Percentiles rank a stretch among this genome's conserved stretches.
These are phyloP conservation scores for Pittosporum tobira DNA, from an alignment of 129 eudicot genomes.

Conservation along the genomic window DNA sequence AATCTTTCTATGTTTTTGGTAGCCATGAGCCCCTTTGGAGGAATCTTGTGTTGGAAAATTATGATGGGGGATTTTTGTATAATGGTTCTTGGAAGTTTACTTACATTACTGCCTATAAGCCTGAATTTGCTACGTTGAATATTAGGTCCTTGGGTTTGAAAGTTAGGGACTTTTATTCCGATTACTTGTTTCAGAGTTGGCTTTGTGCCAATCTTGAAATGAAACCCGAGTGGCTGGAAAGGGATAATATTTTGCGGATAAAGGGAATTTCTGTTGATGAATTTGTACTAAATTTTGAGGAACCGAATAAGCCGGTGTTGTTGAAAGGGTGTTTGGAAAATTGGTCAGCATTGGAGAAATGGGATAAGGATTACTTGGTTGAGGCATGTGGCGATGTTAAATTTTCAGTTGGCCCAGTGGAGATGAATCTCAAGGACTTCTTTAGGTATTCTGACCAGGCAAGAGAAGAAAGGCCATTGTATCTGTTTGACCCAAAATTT, in stretches of 20 bases:
- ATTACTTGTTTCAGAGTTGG: constrained; percentile 97
- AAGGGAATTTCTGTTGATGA: constrained; percentile 78
- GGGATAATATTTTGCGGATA: constrained; percentile 66
- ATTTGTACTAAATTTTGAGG: constrained; percentile 62
- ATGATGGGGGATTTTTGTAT: constrained; percentile 51
- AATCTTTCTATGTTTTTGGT: constrained; percentile 73
- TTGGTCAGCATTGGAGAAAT: constrained; percentile 66
- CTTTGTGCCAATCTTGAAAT: constrained; percentile 94
- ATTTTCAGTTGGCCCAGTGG: constrained; percentile 80
- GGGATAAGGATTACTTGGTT: constrained; percentile 69
- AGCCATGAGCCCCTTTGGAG: constrained; percentile 95
- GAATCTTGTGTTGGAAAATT: constrained; percentile 74
- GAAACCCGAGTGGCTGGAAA: constrained; percentile 79
- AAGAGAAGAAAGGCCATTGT: constrained; percentile 87
- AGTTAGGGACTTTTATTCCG: constrained; percentile 81
- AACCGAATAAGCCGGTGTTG: constrained; percentile 81
- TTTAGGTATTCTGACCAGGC: constrained; percentile 67
- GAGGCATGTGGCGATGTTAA: constrained; percentile 42
- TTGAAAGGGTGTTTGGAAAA: constrained; percentile 84
- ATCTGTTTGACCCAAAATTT: constrained; percentile 87
- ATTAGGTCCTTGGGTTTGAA: constrained; percentile 36
- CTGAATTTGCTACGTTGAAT: constrained; percentile 26
- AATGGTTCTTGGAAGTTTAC: constrained; percentile 76
- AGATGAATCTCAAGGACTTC: constrained; percentile 69
- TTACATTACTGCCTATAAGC: constrained; percentile 30